A percentile compares a stretch with the other conserved stretches of the same genome.
Conservation (phyloP, 2,329 filamentous ascomycete species). For the Penicillium thymicola region DNA sequence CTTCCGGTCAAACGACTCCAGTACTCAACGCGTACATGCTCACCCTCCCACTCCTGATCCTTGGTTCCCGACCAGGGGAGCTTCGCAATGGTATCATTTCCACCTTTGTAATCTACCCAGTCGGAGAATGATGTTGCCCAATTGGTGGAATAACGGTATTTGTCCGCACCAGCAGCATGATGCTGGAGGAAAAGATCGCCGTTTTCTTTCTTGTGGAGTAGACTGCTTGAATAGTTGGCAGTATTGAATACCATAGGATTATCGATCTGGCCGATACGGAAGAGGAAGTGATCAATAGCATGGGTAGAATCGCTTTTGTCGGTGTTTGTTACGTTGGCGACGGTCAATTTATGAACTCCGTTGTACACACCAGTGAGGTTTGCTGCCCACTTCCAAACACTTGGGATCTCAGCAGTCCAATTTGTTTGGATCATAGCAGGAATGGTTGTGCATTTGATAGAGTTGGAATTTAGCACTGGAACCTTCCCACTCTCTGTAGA, state of each 20-base stretch:
- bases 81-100: conserved; percentile 47
- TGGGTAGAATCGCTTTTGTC: conserved; percentile 45
- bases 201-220: conserved; percentile 48
- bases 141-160: conserved; percentile 62
- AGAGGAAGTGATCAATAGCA: conserved; percentile 57
- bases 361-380: conserved; percentile 57
- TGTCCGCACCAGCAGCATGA: conserved; percentile 59
- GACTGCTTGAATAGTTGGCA: conserved; percentile 57
- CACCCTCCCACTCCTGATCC: conserved; percentile 57
- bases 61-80: conserved; percentile 57
- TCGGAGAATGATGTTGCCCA: conserved; percentile 59
- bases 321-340: conserved; percentile 52
- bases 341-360: conserved; percentile 57
- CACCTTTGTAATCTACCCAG: conserved; percentile 55
- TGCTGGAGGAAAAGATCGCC: conserved; percentile 53
- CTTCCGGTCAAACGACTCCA: conserved; percentile 59
- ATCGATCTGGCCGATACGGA: conserved; percentile 56
- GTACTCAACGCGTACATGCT: conserved; percentile 63
- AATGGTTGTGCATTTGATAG: conserved; percentile 46
- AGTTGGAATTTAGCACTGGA: conserved; percentile 44
- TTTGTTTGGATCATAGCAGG: conserved; percentile 26
- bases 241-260: conserved; percentile 60
- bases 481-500: conserved; percentile 48
- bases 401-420: conserved; percentile 53
- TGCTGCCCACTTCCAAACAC: conserved; percentile 52